A percentile compares a stretch with the other conserved stretches of the same genome.
phyloP scores from a whole-genome alignment of 2,329 filamentous ascomycete species.

The Parafenestella ontariensis region DNA sequence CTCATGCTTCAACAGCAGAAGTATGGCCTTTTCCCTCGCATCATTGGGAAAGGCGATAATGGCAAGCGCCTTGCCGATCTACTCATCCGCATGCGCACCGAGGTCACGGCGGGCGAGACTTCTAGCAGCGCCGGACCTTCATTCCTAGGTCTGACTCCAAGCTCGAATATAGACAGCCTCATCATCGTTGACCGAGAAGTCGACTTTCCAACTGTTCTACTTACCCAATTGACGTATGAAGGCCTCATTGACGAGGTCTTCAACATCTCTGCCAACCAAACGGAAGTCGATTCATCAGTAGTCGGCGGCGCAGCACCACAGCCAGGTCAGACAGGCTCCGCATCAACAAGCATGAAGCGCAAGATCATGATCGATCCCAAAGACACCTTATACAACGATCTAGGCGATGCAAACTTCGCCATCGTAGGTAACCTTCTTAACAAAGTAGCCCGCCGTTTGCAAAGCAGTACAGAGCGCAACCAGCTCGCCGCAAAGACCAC shows the following conservation, averaged over 20 bases:
- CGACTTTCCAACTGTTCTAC: constrained; percentile 87
- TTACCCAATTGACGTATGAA: constrained; percentile 97
- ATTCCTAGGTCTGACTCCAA: constrained; percentile 76
- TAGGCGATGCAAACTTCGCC: constrained; percentile 93
- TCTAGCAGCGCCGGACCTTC: constrained; percentile 61
- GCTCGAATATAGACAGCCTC: constrained; percentile 84
- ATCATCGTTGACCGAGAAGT: constrained; percentile 96
- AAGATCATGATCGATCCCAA: constrained; percentile 89
- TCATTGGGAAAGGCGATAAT: constrained; percentile 95
- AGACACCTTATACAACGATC: constrained; percentile 85
- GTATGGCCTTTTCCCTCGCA: constrained; percentile 91
- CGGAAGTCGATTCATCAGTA: constrained; percentile 89
- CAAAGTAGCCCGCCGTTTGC: constrained; percentile 85
- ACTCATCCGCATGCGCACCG: constrained; percentile 88
- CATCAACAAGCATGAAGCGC: constrained; percentile 70
- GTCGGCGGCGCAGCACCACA: constrained; percentile 75
- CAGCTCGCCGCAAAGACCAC: constrained; percentile 83
- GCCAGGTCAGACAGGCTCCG: constrained; percentile 58
- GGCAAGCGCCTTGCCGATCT: constrained; percentile 88
- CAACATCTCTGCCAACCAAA: constrained; percentile 88
- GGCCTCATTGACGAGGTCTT: constrained; percentile 94
- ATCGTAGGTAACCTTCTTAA: constrained; percentile 90
- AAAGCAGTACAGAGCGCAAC: constrained; percentile 85
- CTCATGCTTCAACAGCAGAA: constrained; percentile 93
- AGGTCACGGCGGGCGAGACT: constrained; percentile 81